Conservation (phyloP, 768 basidiomycete genomes). For the Termitomyces sp. region DNA sequence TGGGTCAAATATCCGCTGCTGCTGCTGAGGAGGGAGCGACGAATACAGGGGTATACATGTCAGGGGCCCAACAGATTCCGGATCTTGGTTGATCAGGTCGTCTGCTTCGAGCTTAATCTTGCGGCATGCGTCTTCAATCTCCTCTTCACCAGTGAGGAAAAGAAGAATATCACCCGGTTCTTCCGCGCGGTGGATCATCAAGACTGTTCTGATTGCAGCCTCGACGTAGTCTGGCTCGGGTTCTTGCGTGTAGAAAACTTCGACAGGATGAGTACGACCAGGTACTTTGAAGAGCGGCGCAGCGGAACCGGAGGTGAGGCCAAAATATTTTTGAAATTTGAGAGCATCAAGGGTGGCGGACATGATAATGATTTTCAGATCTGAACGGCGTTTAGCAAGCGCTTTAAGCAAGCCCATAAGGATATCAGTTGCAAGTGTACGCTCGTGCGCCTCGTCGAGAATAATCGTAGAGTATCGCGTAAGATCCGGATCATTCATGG, state of each 20-base stretch:
- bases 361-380: slow-evolving; percentile 98
- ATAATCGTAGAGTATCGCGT: slow-evolving; percentile 95
- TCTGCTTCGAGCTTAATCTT: slow-evolving; percentile 93
- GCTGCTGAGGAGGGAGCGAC: slow-evolving; percentile 88
- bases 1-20: slow-evolving; percentile 94
- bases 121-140: slow-evolving; percentile 93
- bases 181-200: slow-evolving; percentile 97
- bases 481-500: slow-evolving; percentile 92
- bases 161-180: slow-evolving; percentile 88
- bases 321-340: slow-evolving; percentile 96
- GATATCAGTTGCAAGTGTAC: slow-evolving; percentile 96
- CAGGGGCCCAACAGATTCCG: slow-evolving; percentile 77
- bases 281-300: slow-evolving; percentile 90
- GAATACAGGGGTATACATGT: slow-evolving; percentile 93
- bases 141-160: slow-evolving; percentile 97
- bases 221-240: slow-evolving; percentile 96
- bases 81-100: slow-evolving; percentile 65
- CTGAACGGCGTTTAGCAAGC: slow-evolving; percentile 71
- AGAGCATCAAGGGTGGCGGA: slow-evolving; percentile 94
- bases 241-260: slow-evolving; percentile 90
- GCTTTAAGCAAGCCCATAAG: slow-evolving; percentile 94
- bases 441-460: slow-evolving; percentile 97
- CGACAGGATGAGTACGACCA: slow-evolving; percentile 91
- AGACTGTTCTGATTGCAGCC: slow-evolving; percentile 90
- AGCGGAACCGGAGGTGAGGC: slow-evolving; percentile 32